Base-by-base conservation (phyloP, 306 rosid species). In the Astragalus membranaceus region DNA sequence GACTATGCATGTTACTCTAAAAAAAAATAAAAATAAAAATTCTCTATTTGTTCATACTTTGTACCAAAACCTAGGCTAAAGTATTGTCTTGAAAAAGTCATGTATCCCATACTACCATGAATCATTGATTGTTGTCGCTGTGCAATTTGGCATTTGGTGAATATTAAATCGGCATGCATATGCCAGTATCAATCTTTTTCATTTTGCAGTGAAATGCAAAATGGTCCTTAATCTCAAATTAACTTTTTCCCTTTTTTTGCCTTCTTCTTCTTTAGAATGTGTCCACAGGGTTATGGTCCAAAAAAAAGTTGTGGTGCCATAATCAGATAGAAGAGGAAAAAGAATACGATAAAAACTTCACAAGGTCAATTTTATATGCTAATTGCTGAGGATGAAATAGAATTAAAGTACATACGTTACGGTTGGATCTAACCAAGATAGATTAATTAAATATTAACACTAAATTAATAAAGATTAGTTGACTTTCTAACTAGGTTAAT, bases 281-380 rank as follows among this genome's bases (percentile, higher is more conserved):
- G 57, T 79, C 76, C 76, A 61, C 76, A 79, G 79, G 79, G 79
- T 69, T 16, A 67, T 74, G 79, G 79, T 61, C 76, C 79, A 68
- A 26, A 69, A 70, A 26, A 61, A 39, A 51, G 77, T 55, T 56
- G 17, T 10, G 16, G 76, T 74, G 71, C 80, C 37, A 62, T 69
- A 54, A 62, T 53, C 39, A 62, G 36, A 59, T 50, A 26, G 67
- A 32, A 69, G 36, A 52, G 54, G 5, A 65, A 65, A 65, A 11
- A 29, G 9, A 44, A 53, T 5, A 70, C n/a, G 73, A 60, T 14
- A 72, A 78, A 65, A 61, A 43, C 74, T 48, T 46, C 73, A 17
- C 78, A 41, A 58, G 56, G 80, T 69, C 63, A 74, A 79, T 61
- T 79, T 74, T 48, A 37, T 65, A 74, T 68, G 62, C 83, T 53